Percentiles rank a stretch among this genome's conserved stretches.
Evolutionary conservation across 169 alveolate species (phyloP).

Genomic region (Condylostoma magnum): DNA sequence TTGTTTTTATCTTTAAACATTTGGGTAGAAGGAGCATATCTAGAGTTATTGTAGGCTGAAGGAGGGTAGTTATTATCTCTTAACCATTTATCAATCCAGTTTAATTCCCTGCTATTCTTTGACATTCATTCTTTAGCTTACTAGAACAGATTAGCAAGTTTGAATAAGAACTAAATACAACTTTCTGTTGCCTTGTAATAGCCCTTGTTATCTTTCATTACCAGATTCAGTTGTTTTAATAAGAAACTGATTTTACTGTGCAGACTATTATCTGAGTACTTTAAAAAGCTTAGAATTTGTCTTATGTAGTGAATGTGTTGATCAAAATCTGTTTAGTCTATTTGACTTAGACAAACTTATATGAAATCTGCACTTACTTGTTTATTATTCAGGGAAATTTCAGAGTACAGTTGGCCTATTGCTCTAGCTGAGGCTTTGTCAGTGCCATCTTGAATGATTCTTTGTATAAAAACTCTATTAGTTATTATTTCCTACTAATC

Average conservation of each 20-base stretch:
- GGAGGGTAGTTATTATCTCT: conserved; percentile 1
- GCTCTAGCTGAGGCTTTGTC: conserved; percentile 3
- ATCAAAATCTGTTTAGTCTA: background rate
- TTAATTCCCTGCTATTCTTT: background rate
- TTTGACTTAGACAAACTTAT: background rate
- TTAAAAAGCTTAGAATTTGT: background rate
- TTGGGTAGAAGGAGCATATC: background rate
- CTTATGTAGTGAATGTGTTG: conserved; percentile 10
- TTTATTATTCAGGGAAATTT: background rate
- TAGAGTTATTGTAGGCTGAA: background rate
- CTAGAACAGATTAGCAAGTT: background rate
- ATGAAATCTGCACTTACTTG: background rate
- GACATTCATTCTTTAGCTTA: conserved; percentile 9
- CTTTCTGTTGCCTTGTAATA: conserved; percentile 25
- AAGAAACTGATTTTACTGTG: background rate
- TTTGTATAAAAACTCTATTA: background rate
- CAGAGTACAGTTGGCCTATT: conserved; percentile 10
- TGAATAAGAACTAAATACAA: conserved; percentile 18
- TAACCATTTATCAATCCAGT: conserved; percentile 17
- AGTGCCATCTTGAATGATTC: background rate
- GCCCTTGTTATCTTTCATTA: conserved; percentile 1
- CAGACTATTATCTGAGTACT: background rate
- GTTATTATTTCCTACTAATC: background rate
- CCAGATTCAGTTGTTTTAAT: background rate
- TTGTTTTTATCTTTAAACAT: background rate